Conservation (phyloP, 2,329 filamentous ascomycete genomes). For the Pseudogymnoascus sp. region DNA sequence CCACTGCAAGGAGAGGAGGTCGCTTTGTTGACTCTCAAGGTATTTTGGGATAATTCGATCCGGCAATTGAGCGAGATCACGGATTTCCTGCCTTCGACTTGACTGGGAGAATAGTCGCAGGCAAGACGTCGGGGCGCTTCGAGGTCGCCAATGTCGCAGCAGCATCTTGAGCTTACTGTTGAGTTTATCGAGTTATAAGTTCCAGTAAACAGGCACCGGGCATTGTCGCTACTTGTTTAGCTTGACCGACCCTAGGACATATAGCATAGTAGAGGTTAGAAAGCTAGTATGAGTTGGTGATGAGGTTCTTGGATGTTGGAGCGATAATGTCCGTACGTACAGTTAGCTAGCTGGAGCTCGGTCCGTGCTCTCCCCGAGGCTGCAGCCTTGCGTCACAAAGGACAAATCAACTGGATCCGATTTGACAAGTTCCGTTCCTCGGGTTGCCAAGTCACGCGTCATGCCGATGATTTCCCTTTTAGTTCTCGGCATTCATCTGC, state of each 20-base stretch:
- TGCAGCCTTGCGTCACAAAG: constrained; percentile 3
- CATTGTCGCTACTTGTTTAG: background rate
- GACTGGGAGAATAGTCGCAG: background rate
- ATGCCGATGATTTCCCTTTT: constrained; percentile 2
- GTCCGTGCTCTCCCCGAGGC: background rate
- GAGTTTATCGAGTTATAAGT: background rate
- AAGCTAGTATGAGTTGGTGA: background rate
- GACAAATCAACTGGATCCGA: background rate
- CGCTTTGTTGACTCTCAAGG: constrained; percentile 50
- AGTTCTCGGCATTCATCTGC: background rate
- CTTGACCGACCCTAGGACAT: background rate
- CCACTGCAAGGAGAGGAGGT: constrained; percentile 59
- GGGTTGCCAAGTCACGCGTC: constrained; percentile 5
- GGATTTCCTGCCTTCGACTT: constrained; percentile 36
- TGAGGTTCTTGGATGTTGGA: background rate
- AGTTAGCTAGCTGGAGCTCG: background rate
- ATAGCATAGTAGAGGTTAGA: background rate
- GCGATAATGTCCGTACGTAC: background rate
- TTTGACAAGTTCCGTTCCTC: background rate
- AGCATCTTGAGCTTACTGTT: background rate
- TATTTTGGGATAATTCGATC: constrained; percentile 54
- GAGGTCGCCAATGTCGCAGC: background rate
- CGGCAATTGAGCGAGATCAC: constrained; percentile 41
- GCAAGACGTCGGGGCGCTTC: background rate
- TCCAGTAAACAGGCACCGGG: background rate